Percentiles rank a stretch among this genome's conserved stretches.
Conservation (phyloP, 2,329 filamentous ascomycete genomes). For the Sclerotiophoma versabilis region DNA sequence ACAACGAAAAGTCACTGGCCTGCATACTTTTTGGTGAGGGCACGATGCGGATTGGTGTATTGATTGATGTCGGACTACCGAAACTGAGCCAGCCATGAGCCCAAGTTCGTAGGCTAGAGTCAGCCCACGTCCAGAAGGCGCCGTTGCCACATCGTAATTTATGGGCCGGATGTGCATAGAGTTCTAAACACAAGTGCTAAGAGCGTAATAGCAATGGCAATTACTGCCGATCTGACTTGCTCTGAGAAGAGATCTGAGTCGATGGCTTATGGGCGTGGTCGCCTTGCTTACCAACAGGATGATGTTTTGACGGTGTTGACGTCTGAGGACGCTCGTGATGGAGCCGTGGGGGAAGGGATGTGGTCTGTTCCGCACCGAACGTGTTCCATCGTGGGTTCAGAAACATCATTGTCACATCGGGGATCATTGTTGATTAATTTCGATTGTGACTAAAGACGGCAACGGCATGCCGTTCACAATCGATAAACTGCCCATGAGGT, state of each 20-base stretch:
- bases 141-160: neutral
- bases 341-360: slow-evolving; percentile 5
- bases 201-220: slow-evolving; percentile 1
- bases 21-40: slow-evolving; percentile 3
- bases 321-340: slow-evolving; percentile 7
- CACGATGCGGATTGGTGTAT: slow-evolving; percentile 15
- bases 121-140: neutral
- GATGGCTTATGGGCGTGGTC: neutral
- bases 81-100: slow-evolving; percentile 14
- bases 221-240: slow-evolving; percentile 6
- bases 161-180: slow-evolving; percentile 2
- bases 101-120: slow-evolving; percentile 8
- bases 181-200: neutral
- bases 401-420: slow-evolving; percentile 8
- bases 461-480: neutral
- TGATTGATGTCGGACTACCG: neutral
- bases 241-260: slow-evolving; percentile 9
- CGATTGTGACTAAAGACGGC: neutral
- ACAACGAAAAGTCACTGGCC: neutral
- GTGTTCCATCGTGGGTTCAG: slow-evolving; percentile 7
- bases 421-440: neutral
- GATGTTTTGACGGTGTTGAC: slow-evolving; percentile 10
- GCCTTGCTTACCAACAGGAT: neutral
- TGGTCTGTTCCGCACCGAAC: slow-evolving; percentile 3
- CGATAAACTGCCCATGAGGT: neutral